Conservation (phyloP, 305 asterid species). For the Fraxinus platypoda region DNA sequence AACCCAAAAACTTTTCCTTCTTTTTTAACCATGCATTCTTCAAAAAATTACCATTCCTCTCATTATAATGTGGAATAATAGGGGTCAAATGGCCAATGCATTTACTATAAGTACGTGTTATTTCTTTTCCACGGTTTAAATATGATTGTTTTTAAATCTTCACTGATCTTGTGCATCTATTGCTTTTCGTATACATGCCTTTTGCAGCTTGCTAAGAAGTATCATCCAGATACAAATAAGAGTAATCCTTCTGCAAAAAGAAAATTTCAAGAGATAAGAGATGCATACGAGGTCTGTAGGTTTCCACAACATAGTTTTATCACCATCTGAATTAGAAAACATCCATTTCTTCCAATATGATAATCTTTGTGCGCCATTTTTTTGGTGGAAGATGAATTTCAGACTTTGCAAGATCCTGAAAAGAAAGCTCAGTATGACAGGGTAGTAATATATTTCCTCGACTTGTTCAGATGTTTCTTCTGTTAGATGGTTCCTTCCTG, state of each 20-base stretch:
- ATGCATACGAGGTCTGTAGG: constrained; percentile 83
- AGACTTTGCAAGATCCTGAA: constrained; percentile 77
- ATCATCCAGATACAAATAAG: constrained; percentile 92
- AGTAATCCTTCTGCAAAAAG: constrained; percentile 76
- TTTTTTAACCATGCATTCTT: too few relatives aligned
- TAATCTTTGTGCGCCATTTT: constrained; percentile 21
- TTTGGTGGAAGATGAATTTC: constrained; percentile 54
- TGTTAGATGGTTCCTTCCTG: neutral
- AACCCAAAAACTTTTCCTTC: too few relatives aligned
- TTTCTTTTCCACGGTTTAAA: neutral
- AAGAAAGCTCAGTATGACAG: constrained; percentile 69
- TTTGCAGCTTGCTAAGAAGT: constrained; percentile 84
- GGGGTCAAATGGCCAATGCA: neutral
- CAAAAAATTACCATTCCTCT: too few relatives aligned
- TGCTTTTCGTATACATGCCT: constrained; percentile 6
- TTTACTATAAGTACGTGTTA: neutral
- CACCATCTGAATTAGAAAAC: constrained; percentile 21
- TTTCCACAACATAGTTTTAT: constrained; percentile 23
- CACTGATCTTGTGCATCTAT: constrained; percentile 16
- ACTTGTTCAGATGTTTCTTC: constrained; percentile 6
- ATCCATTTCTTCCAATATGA: constrained; percentile 16
- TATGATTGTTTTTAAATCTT: constrained; percentile 7
- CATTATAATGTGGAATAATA: too few relatives aligned
- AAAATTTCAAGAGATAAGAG: constrained; percentile 92
- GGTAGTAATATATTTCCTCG: constrained; percentile 43